Evolutionary conservation across 1,139 yeast species (phyloP).

Genomic region (Blastobotrys arbuscula): DNA sequence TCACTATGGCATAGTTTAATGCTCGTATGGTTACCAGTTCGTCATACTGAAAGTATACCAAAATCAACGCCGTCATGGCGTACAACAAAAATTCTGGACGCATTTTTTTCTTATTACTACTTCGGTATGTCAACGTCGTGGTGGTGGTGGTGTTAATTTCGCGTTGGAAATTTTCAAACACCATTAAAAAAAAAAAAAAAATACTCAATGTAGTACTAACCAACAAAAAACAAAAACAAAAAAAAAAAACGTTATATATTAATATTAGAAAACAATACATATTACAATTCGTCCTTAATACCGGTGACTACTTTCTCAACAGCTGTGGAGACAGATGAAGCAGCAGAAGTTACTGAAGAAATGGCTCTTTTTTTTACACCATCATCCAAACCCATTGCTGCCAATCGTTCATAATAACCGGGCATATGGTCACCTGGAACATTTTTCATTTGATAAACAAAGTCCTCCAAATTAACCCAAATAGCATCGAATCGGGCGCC

Average conservation of each 20-base stretch:
- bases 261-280: too few relatives aligned
- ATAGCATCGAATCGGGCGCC: slow-evolving; percentile 31
- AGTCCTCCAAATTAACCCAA: slow-evolving; percentile 15
- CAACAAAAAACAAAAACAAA: too few relatives aligned
- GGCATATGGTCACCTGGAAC: slow-evolving; percentile 12
- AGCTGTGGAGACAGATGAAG: neutral
- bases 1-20: too few relatives aligned
- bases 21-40: neutral
- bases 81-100: slow-evolving; percentile 2
- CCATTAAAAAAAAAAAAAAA: too few relatives aligned
- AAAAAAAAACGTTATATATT: too few relatives aligned
- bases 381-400: neutral
- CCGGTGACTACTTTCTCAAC: neutral
- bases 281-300: slow-evolving; percentile 1
- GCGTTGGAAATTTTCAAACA: too few relatives aligned
- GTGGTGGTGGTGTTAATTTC: too few relatives aligned
- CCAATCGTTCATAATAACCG: slow-evolving; percentile 7
- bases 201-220: too few relatives aligned
- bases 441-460: slow-evolving; percentile 14
- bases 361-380: too few relatives aligned
- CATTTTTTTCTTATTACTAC: too few relatives aligned
- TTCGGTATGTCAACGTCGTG: too few relatives aligned
- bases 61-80: neutral
- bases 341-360: neutral
- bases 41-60: neutral